phyloP scores from a whole-genome alignment of 805 yeast genomes.

The Candida chauliodis region DNA sequence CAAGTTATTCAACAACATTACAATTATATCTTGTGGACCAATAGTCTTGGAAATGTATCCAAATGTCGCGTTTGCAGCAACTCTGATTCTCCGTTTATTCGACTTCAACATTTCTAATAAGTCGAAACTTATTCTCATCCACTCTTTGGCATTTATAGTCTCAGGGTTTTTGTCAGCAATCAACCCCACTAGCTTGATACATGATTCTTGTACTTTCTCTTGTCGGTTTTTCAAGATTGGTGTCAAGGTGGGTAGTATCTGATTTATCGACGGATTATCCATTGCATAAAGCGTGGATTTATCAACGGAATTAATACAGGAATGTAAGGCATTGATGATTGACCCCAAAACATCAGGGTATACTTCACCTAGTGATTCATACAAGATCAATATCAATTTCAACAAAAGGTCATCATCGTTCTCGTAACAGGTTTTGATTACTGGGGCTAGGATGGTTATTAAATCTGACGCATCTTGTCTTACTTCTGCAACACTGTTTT shows the following conservation, averaged over 20 bases:
- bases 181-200: conserved; percentile 74
- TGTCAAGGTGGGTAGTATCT: conserved; percentile 79
- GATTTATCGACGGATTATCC: conserved; percentile 69
- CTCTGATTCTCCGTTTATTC: conserved; percentile 68
- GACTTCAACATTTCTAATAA: conserved; percentile 85
- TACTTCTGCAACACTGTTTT: conserved; percentile 64
- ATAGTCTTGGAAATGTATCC: conserved; percentile 88
- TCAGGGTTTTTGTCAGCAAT: conserved; percentile 81
- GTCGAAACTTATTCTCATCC: conserved; percentile 96
- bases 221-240: conserved; percentile 89
- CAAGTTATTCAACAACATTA: conserved; percentile 75
- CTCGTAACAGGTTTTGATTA: conserved; percentile 55
- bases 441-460: conserved; percentile 62
- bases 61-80: conserved; percentile 85
- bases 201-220: conserved; percentile 83
- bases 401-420: conserved; percentile 62
- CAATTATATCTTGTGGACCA: conserved; percentile 94
- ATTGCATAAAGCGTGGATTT: conserved; percentile 50
- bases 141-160: conserved; percentile 83
- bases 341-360: conserved; percentile 93
- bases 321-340: conserved; percentile 63
- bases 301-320: conserved; percentile 60
- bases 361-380: conserved; percentile 91
- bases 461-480: conserved; percentile 85
- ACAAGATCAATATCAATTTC: conserved; percentile 70